Evolutionary conservation across 2,329 filamentous ascomycete genomes (phyloP), one percentile per base, ranked within the genome.

Genomic region (Fusarium sp.): DNA sequence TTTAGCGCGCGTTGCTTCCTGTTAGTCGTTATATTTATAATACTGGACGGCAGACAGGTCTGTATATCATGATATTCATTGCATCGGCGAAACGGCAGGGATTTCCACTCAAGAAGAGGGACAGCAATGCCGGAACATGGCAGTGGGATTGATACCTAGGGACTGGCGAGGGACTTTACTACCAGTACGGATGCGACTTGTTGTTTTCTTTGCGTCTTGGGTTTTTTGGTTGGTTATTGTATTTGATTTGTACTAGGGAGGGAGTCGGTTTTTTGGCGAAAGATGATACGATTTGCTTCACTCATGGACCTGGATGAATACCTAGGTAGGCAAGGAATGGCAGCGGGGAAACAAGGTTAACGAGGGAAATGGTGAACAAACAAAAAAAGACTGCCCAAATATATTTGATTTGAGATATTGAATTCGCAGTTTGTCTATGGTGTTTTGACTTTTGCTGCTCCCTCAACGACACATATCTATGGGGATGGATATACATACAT

Each of bases 21-120:
- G 61, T 66, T 70, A 40, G 62, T 55, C 66, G 55, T 66, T 61
- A 66, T 73, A 49, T 11, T 46, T 60, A 60, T 66, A 66, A 62
- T 67, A 56, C 44, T 65, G 56, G 35, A 67, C 63, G 72, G 58
- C 72, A 69, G 67, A 67, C 74, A 71, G 66, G 69, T 76, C 69
- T 76, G 61, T 76, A 66, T 69, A 64, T 64, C 60, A 51, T 49
- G 44, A 49, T 65, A 74, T 63, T 74, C 72, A 78, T 76, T 66
- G 75, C 72, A 78, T 59, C 67, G 73, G 76, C 76, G 76, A 75
- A 78, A 68, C 59, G 71, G 71, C 62, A 63, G 72, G 67, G 61
- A 38, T 49, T 49, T 71, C 70, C 49, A 70, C 42, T 53, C 60
- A 68, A 59, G 69, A 67, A 69, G 64, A 70, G 38, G 65, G 56